Conservation (phyloP, 1,139 yeast species). For the Arxiozyma slooffiae region DNA sequence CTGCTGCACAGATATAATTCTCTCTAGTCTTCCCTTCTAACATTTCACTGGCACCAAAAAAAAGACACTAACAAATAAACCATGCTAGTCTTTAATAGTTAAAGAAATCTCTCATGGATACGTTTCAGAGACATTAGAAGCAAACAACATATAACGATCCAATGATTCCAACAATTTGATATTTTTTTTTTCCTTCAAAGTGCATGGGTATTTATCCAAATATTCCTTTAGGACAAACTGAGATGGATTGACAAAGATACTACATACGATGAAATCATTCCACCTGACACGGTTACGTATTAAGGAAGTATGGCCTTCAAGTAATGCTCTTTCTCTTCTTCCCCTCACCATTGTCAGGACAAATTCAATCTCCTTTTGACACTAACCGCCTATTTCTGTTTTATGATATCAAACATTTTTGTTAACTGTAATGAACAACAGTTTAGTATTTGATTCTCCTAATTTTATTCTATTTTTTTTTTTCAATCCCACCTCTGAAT, state of each 20-base stretch:
- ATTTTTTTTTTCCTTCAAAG: conserved; percentile 64
- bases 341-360: conserved; percentile 37
- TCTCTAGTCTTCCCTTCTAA: conserved; percentile 85
- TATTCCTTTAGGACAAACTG: conserved; percentile 95
- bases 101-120: conserved; percentile 84
- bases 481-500: background rate
- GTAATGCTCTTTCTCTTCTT: too few relatives aligned
- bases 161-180: conserved; percentile 37
- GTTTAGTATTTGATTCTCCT: conserved; percentile 13
- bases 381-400: background rate
- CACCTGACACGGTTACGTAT: conserved; percentile 43
- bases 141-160: conserved; percentile 59
- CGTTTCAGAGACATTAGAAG: conserved; percentile 74
- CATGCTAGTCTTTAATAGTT: conserved; percentile 52
- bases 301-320: conserved; percentile 31
- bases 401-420: conserved; percentile 1
- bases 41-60: conserved; percentile 76
- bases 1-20: conserved; percentile 90
- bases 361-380: conserved; percentile 19
- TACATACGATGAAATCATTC: conserved; percentile 67
- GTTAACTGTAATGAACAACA: conserved; percentile 17
- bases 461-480: background rate
- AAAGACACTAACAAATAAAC: conserved; percentile 74
- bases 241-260: conserved; percentile 91
- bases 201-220: conserved; percentile 76